Conservation (phyloP, 345 rosid genomes). For the Bruguiera gymnorhiza region DNA sequence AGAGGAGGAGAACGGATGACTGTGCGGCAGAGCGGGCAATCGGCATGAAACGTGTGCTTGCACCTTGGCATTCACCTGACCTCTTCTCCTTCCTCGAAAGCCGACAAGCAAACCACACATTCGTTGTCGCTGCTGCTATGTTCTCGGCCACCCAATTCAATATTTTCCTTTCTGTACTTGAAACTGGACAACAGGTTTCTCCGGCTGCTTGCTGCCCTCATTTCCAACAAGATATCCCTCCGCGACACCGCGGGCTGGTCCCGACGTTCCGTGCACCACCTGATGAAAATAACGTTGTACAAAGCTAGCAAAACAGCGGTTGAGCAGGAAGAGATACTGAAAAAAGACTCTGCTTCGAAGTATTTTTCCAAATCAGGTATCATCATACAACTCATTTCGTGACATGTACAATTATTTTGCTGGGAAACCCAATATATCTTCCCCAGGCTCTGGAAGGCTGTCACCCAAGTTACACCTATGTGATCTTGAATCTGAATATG, state of each 20-base stretch:
- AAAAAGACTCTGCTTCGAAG: conserved; percentile 52
- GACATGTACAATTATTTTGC: conserved; percentile 63
- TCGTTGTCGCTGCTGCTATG: conserved; percentile 18
- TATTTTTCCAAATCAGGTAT: conserved; percentile 49
- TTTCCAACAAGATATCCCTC: not conserved
- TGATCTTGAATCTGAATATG: conserved; percentile 90
- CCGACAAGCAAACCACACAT: conserved; percentile 37
- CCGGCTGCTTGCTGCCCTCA: not conserved
- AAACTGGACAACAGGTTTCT: conserved; percentile 12
- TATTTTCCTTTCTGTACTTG: conserved; percentile 19
- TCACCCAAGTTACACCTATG: conserved; percentile 72
- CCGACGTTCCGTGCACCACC: conserved; percentile 15
- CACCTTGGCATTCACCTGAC: conserved; percentile 35
- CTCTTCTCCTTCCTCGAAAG: conserved; percentile 38
- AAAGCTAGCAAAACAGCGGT: conserved; percentile 30
- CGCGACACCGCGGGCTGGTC: not conserved
- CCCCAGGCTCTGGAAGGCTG: conserved; percentile 83
- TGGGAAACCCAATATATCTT: conserved; percentile 67
- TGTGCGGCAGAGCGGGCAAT: conserved; percentile 43
- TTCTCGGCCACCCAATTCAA: not conserved
- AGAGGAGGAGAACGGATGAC: not conserved
- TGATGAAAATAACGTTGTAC: conserved; percentile 35
- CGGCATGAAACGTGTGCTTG: conserved; percentile 34
- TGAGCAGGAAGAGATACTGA: conserved; percentile 59
- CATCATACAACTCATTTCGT: conserved; percentile 64